Base-by-base conservation (phyloP, 495 filamentous ascomycete genomes). In the Neurospora sp. region DNA sequence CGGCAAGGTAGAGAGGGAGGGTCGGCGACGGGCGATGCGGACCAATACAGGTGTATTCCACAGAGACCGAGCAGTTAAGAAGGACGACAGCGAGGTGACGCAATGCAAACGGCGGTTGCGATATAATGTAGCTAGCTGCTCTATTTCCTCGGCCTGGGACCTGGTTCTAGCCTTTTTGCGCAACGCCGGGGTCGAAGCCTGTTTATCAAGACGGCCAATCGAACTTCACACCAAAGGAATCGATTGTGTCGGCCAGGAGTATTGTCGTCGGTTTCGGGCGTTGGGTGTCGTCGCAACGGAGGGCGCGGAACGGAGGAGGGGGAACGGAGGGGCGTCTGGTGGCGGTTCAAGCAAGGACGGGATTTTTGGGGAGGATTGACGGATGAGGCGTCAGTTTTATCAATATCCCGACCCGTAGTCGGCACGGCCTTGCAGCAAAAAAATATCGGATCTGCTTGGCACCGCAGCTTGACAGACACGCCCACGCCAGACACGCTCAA, bases 391-490 rank as follows among this genome's bases (percentile, higher is more conserved):
- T 66, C 54, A 34, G 54, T 66, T 66, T 66, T 66, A 34, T 66
- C 28, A 66, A 66, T 34, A 36, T 73, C 69, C 36, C 28, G 43
- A 72, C 72, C 76, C 76, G 76, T 77, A 72, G 74, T 77, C 76
- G 76, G 76, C 76, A 71, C 73, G 48, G 34, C 24, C 43, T 38
- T 19, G 43, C 36, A 36, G 34, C 37, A 40, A 73, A 73, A 70
- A 54, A 70, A n/a, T 66, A 43, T n/a, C n/a, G n/a, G n/a, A n/a
- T 66, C 28, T 34, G 54, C 54, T 66, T 66, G 66, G 38, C 36
- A 37, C 54, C 24, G 72, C 36, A 71, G 43, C 69, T 59, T 62
- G 45, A 72, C 34, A 70, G 72, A 73, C 72, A 43, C 40, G 36
- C 36, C 72, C 66, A 70, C 38, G 39, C 42, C 72, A 69, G 72